Base-by-base conservation (phyloP, 106 monocot genomes). In the Xerophyta viscosa region DNA sequence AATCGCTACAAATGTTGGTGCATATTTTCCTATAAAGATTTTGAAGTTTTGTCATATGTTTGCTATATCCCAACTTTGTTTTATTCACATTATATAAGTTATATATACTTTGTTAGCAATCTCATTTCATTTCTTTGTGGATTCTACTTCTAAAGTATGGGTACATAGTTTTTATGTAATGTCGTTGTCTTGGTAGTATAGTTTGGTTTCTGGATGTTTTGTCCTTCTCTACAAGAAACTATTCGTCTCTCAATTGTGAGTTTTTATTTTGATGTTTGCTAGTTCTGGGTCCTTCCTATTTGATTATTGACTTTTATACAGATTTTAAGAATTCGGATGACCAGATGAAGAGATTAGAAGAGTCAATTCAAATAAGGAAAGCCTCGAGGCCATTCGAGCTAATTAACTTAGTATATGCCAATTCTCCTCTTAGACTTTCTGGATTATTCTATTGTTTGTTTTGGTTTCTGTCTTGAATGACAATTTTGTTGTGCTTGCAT, bases 311-410 rank as follows among this genome's bases (percentile, higher is more conserved):
- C 29, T 20, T 62, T 22, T 52, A 18, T 50, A 14, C 57, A 82
- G 87, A 33, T 56, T 30, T 52, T 30, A 50, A 62, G 46, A 71
- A 69, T 59, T 64, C 72, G n/a, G 71, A 74, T 42, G 78, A 80
- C 24, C 88, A 88, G 71, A 71, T 78, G 50, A 69, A 52, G 71
- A 72, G 52, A 46, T 67, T 76, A 15, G 72, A 88, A 59, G 93
- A 84, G 77, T 77, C 80, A 58, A 78, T 83, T 66, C 70, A 54
- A 46, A 57, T 78, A 28, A 71, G 78, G 23, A 37, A 65, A 56
- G 78, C 50, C 20, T 44, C 66, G 24, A 66, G 75, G 29, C 88
- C 93, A 13, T 39, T 65, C n/a, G 70, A 88, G 66, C 78, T 94
- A 29, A 54, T 83, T 30, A 62, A 50, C 47, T 56, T 77, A 68